A percentile compares a stretch with the other conserved stretches of the same genome.
These are phyloP conservation scores for Podila verticillata DNA, from an alignment of 192 early-diverging fungal species.

Conservation along the genomic window DNA sequence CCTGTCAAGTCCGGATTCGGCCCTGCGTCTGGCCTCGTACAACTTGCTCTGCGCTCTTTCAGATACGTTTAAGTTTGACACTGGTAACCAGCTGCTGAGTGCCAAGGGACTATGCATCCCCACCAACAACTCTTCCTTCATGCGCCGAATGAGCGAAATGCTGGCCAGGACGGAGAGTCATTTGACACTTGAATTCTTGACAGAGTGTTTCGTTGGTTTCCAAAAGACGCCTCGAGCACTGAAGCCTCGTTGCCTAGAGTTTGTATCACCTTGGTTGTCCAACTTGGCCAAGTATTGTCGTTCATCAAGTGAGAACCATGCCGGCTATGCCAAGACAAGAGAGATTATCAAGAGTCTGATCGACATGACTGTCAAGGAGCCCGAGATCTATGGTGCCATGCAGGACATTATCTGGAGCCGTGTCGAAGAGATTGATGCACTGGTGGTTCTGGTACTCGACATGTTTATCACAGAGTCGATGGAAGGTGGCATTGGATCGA, in stretches of 20 bases:
- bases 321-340: constrained; percentile 68
- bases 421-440: constrained; percentile 81
- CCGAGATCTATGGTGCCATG: constrained; percentile 84
- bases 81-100: constrained; percentile 80
- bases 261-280: constrained; percentile 89
- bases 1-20: constrained; percentile 83
- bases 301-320: constrained; percentile 57
- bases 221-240: constrained; percentile 75
- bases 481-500: constrained; percentile 80
- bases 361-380: constrained; percentile 84
- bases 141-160: constrained; percentile 81
- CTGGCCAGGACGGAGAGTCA: constrained; percentile 78
- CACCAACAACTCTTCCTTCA: constrained; percentile 87
- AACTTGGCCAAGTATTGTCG: constrained; percentile 75
- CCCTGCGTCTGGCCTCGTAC: constrained; percentile 86
- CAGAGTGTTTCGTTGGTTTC: constrained; percentile 86
- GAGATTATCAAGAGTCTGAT: constrained; percentile 84
- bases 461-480: constrained; percentile 82
- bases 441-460: constrained; percentile 84
- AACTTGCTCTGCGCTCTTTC: constrained; percentile 89
- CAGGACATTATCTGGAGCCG: constrained; percentile 88
- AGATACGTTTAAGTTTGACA: constrained; percentile 84
- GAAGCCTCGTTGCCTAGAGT: constrained; percentile 86
- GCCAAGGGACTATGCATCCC: constrained; percentile 89
- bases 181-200: constrained; percentile 90